A percentile compares a stretch with the other conserved stretches of the same genome.
Evolutionary conservation across 805 yeast genomes (phyloP).

Genomic region (Cyberlindnera suaveolens): DNA sequence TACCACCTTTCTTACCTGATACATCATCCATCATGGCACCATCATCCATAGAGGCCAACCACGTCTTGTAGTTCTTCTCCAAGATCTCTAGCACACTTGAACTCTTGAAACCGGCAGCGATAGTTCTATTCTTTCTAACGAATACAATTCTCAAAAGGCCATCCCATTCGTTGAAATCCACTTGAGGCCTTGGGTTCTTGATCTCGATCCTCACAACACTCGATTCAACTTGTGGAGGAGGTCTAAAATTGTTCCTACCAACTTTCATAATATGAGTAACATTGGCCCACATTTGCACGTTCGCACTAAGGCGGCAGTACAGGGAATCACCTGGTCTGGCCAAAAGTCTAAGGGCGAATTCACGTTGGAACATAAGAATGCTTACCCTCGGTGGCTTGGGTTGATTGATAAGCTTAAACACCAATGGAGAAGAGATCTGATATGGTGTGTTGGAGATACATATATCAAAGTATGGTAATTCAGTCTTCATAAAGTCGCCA

Average conservation of each 20-base stretch:
- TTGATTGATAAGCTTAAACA: constrained; percentile 83
- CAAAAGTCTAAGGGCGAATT: constrained; percentile 85
- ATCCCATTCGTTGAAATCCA: constrained; percentile 95
- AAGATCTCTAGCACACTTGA: constrained; percentile 71
- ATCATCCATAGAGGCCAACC: constrained; percentile 46
- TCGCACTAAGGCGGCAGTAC: constrained; percentile 90
- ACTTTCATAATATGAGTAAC: constrained; percentile 98
- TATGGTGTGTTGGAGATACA: constrained; percentile 97
- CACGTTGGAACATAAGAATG: constrained; percentile 95
- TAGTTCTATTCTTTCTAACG: constrained; percentile 88
- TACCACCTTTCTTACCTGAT: constrained; percentile 30
- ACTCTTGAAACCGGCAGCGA: constrained; percentile 88
- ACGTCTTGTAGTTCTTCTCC: constrained; percentile 83
- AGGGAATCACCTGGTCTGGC: constrained; percentile 96
- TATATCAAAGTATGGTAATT: constrained; percentile 88
- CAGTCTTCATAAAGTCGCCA: constrained; percentile 96
- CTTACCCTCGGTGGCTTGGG: constrained; percentile 94
- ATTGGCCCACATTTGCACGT: constrained; percentile 99
- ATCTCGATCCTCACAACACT: constrained; percentile 92
- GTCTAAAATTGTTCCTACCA: constrained; percentile 92
- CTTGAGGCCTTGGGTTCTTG: constrained; percentile 87
- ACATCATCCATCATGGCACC: constrained; percentile 24
- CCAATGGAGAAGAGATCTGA: constrained; percentile 94
- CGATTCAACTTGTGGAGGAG: constrained; percentile 98
- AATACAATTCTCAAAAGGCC: constrained; percentile 88